Base-by-base conservation (phyloP, 208 protist species). In the Trypanosoma cruzi region DNA sequence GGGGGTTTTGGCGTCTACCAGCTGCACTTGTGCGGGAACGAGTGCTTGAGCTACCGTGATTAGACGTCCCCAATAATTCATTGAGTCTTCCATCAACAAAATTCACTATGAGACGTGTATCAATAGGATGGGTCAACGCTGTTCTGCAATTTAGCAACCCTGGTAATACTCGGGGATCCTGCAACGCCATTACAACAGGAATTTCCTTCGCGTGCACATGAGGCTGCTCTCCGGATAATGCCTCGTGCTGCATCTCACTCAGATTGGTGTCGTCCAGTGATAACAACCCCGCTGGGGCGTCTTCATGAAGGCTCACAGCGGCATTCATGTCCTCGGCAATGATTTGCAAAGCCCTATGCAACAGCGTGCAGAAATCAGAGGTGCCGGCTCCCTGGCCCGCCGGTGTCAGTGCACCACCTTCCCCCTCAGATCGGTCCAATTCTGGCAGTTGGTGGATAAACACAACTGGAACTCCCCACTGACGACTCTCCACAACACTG, bases 21-120 rank as follows among this genome's bases (percentile, higher is more conserved):
- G 42, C 20, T 11, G 66, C 32, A 36, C 28, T 13, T 28, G 40
- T 32, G 14, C 66, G 66, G 1, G 28, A 16, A 11, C 57, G 37
- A 37, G 16, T 18, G 20, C n/a, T 52, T 26, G 48, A 0, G 28
- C 16, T 36, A 7, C 1, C 26, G 2, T 4, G 4, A 29, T 26
- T 18, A 1, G 28, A 20, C 53, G 29, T 7, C n/a, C 28, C n/a
- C 56, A 24, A 6, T 26, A 54, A 32, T 7, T 28, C 44, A 62
- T 10, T 14, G 4, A 16, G 34, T 7, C 32, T 36, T 22, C 18
- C 28, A 32, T 67, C 61, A 2, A 68, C 68, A 68, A 74, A 74
- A 22, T 74, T 52, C 20, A 74, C 68, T 55, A 74, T 55, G 14
- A 74, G 52, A 36, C 68, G 59, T n/a, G 44, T 63, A 52, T 74